Percentiles rank a stretch among this genome's conserved stretches.
Conservation (phyloP, 352 stramenopile genomes). For the Pythium coloratum region DNA sequence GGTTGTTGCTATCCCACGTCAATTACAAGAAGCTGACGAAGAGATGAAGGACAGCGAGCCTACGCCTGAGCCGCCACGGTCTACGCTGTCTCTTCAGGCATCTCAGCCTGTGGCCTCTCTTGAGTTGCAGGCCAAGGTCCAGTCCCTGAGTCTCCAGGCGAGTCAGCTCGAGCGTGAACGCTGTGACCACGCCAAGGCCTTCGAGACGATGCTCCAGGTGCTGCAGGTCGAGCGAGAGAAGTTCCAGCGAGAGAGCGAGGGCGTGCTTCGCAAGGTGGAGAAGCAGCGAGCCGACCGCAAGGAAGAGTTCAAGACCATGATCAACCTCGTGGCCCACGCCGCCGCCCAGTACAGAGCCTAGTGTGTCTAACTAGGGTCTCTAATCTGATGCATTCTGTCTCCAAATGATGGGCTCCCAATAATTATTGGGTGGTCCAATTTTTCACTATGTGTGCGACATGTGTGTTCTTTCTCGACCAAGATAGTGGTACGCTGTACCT, state of each 20-base stretch:
- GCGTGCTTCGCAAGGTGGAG: not conserved
- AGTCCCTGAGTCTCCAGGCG: not conserved
- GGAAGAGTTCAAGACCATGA: not conserved
- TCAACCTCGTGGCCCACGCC: not conserved
- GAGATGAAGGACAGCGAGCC: not conserved
- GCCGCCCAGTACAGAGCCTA: not conserved
- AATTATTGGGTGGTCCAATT: no score
- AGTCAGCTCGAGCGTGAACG: not conserved
- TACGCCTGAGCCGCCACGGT: no score
- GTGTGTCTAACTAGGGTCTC: not conserved
- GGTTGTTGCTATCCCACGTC: no score
- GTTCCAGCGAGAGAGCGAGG: not conserved
- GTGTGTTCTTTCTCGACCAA: no score
- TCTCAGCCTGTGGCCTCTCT: not conserved
- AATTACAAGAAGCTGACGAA: not conserved
- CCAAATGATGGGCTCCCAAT: no score
- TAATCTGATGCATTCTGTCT: no score
- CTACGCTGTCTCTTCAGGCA: not conserved
- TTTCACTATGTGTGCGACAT: no score
- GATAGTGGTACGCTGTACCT: no score
- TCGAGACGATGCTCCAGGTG: not conserved
- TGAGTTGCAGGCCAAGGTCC: not conserved
- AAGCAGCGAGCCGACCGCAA: not conserved
- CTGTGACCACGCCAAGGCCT: not conserved
- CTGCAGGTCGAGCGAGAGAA: not conserved